Evolutionary conservation across 2,329 filamentous ascomycete genomes (phyloP).

Genomic region (Colletotrichum lentis): DNA sequence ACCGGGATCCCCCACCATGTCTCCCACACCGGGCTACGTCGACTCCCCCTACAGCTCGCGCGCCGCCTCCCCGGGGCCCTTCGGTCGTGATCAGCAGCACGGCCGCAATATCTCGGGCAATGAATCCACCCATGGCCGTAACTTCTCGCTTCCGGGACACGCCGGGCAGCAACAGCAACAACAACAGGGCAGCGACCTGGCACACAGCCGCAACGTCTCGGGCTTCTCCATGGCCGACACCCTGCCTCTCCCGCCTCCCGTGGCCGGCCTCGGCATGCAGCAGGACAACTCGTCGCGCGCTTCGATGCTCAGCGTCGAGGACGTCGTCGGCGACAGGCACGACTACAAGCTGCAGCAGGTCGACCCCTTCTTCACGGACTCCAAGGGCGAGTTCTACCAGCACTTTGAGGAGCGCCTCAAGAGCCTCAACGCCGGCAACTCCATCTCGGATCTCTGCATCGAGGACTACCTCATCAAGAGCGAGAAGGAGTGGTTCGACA

Average conservation of each 20-base stretch:
- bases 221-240: slow-evolving; percentile 41
- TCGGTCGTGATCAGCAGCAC: slow-evolving; percentile 16
- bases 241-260: slow-evolving; percentile 41
- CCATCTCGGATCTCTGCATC: slow-evolving; percentile 67
- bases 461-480: slow-evolving; percentile 71
- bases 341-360: slow-evolving; percentile 71
- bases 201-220: slow-evolving; percentile 29
- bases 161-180: slow-evolving; percentile 12
- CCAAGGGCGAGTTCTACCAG: slow-evolving; percentile 67
- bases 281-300: slow-evolving; percentile 41
- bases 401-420: slow-evolving; percentile 66
- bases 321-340: slow-evolving; percentile 67
- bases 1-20: slow-evolving; percentile 33
- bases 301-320: slow-evolving; percentile 62
- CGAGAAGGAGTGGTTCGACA: slow-evolving; percentile 72
- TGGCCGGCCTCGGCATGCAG: slow-evolving; percentile 28
- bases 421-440: slow-evolving; percentile 61
- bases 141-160: slow-evolving; percentile 32
- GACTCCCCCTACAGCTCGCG: slow-evolving; percentile 34
- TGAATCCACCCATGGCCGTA: slow-evolving; percentile 23
- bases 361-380: slow-evolving; percentile 73
- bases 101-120: slow-evolving; percentile 22
- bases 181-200: neutral
- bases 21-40: slow-evolving; percentile 27
- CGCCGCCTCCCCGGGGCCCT: slow-evolving; percentile 22